These are phyloP conservation scores for Haematococcus lacustris DNA, from an alignment of 139 green algal genomes.

Conservation along the genomic window DNA sequence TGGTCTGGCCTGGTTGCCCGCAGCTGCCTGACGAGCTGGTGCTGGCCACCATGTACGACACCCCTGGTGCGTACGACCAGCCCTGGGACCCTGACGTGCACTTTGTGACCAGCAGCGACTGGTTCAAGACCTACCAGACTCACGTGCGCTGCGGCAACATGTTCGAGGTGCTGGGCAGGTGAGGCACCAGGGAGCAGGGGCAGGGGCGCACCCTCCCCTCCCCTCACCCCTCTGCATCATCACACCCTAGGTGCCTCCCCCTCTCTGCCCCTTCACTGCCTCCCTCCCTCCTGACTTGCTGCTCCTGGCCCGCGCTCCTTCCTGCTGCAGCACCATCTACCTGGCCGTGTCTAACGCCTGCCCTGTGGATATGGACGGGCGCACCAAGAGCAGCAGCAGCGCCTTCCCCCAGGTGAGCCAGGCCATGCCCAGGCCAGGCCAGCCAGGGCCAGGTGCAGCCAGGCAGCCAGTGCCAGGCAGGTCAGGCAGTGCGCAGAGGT, in stretches of 20 bases:
- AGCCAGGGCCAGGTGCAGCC: too few relatives aligned
- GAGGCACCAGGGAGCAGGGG: background rate
- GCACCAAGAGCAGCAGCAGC: conserved; percentile 16
- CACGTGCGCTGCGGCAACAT: conserved; percentile 80
- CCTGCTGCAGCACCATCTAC: conserved; percentile 39
- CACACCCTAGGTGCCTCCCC: background rate
- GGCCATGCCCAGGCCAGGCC: background rate
- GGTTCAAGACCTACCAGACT: conserved; percentile 52
- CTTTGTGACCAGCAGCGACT: conserved; percentile 72
- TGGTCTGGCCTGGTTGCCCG: too few relatives aligned
- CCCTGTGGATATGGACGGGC: conserved; percentile 56
- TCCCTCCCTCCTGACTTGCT: background rate
- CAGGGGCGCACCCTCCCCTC: too few relatives aligned
- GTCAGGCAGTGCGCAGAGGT: too few relatives aligned
- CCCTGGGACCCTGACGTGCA: conserved; percentile 80
- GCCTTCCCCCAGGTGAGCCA: conserved; percentile 15
- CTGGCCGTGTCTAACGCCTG: conserved; percentile 69
- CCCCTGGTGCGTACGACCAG: conserved; percentile 46
- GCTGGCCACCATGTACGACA: conserved; percentile 78
- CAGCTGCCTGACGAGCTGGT: conserved; percentile 56
- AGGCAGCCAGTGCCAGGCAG: too few relatives aligned
- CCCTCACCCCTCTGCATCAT: background rate
- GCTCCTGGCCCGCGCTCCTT: background rate
- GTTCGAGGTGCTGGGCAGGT: conserved; percentile 77
- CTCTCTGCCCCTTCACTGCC: background rate